phyloP scores from a whole-genome alignment of 116 monocot species.

The Thalassia testudinum region DNA sequence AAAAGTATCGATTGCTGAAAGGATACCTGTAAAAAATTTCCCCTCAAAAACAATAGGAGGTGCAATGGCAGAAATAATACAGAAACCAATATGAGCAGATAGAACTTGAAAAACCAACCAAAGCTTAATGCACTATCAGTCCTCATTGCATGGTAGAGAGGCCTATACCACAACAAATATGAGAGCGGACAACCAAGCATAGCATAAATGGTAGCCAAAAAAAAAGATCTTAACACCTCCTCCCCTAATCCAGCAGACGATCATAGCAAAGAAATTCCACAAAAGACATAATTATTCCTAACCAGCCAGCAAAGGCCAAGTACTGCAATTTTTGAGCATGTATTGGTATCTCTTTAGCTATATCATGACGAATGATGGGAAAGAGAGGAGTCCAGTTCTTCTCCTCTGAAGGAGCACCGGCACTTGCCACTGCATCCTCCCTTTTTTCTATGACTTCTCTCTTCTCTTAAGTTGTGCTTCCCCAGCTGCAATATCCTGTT shows the following conservation, averaged over 20 bases:
- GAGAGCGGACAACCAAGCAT: conserved; percentile 73
- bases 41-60: too few species aligned
- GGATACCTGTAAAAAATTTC: too few species aligned
- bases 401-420: conserved; percentile 58
- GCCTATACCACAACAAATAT: conserved; percentile 91
- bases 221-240: conserved; percentile 73
- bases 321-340: conserved; percentile 90
- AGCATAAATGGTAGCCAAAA: conserved; percentile 87
- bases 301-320: conserved; percentile 89
- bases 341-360: conserved; percentile 85
- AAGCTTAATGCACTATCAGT: too few species aligned
- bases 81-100: too few species aligned
- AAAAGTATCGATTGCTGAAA: too few species aligned
- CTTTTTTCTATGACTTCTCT: conserved; percentile 44
- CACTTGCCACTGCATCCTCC: conserved; percentile 66
- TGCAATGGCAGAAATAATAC: too few species aligned
- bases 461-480: too few species aligned
- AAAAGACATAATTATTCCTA: conserved; percentile 83
- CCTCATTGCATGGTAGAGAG: conserved; percentile 90
- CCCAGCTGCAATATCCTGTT: too few species aligned
- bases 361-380: conserved; percentile 98
- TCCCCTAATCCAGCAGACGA: conserved; percentile 63
- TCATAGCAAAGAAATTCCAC: conserved; percentile 77
- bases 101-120: too few species aligned
- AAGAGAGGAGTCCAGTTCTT: conserved; percentile 95